phyloP scores from a whole-genome alignment of 1,139 yeast species.

The Zygosaccharomyces pseudobailii region DNA sequence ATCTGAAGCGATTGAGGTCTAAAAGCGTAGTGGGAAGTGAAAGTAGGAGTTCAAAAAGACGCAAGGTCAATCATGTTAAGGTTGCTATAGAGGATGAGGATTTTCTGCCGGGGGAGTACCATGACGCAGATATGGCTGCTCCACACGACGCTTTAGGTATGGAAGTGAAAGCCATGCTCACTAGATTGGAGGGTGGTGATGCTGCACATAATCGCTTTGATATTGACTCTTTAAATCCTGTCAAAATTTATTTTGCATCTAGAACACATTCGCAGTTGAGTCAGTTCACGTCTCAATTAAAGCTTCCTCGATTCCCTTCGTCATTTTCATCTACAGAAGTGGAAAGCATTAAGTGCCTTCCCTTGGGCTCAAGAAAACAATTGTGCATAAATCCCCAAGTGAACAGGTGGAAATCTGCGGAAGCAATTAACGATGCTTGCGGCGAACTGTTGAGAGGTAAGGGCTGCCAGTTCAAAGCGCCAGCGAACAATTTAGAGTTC shows the following conservation, averaged over 20 bases:
- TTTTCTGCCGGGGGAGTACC: conserved; percentile 31
- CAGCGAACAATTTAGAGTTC: conserved; percentile 38
- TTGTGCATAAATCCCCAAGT: conserved; percentile 72
- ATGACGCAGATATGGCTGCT: conserved; percentile 21
- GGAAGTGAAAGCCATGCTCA: conserved; percentile 44
- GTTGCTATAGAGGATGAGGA: conserved; percentile 26
- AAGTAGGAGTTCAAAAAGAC: conserved; percentile 9
- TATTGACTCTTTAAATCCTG: conserved; percentile 36
- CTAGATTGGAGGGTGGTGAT: conserved; percentile 31
- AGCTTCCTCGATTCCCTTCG: conserved; percentile 60
- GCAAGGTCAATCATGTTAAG: conserved; percentile 21
- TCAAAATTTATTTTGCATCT: conserved; percentile 65
- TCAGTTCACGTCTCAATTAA: conserved; percentile 75
- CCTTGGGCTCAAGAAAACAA: conserved; percentile 81
- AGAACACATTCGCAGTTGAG: conserved; percentile 87
- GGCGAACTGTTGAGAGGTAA: conserved; percentile 58
- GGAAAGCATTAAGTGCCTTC: conserved; percentile 54
- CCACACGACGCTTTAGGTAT: conserved; percentile 7
- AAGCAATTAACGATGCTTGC: conserved; percentile 76
- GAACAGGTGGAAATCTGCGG: conserved; percentile 42
- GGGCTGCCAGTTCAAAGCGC: conserved; percentile 46
- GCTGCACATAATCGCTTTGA: conserved; percentile 2
- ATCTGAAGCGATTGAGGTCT: conserved; percentile 33
- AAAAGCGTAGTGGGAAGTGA: conserved; percentile 9
- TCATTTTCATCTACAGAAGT: conserved; percentile 41